Base-by-base conservation (phyloP, 805 yeast genomes). In the Brettanomyces naardenensis region DNA sequence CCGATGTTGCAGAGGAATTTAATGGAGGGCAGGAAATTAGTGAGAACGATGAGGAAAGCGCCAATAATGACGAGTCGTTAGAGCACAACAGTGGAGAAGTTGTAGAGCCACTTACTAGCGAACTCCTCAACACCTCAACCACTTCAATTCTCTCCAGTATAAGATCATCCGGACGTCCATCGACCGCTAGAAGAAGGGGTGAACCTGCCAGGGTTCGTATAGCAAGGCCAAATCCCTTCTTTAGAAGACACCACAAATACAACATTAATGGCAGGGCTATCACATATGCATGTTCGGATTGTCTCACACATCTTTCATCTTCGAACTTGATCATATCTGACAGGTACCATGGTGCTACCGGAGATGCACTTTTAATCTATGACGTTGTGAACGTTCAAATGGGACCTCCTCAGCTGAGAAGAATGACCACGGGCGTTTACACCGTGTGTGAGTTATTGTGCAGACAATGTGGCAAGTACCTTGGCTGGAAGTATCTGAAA, bases 401-500 rank as follows among this genome's bases (percentile, higher is more conserved):
- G n/a, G 55, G 54, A 1, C 39, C 35, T 11, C 39, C 43, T 11
- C 54, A 53, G 31, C 40, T 38, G 10, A 41, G 56, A 10, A 42
- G 61, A 28, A 78, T 80, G 86, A 60, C 69, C 21, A 78, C 85
- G 1, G 87, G 86, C 1, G 52, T 52, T 19, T 80, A 76, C 46
- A 49, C 62, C 0, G 81, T 80, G 3, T 68, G 76, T 42, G 80
- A 76, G 46, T 65, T 78, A 22, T 48, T 49, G 27, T 80, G 87
- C 48, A 70, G 66, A 32, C 71, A 69, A 44, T 80, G 87, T 50
- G 59, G 61, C 35, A 52, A 56, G 4, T 56, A 69, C 37, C 59
- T 80, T 14, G 87, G 86, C 3, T 80, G 87, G 87, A 71, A 68
- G 42, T 80, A 80, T 47, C 51, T 77, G 28, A 62, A 62, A 46